Conservation (phyloP, 176 grass and related monocot genomes). For the Raddia guianensis region DNA sequence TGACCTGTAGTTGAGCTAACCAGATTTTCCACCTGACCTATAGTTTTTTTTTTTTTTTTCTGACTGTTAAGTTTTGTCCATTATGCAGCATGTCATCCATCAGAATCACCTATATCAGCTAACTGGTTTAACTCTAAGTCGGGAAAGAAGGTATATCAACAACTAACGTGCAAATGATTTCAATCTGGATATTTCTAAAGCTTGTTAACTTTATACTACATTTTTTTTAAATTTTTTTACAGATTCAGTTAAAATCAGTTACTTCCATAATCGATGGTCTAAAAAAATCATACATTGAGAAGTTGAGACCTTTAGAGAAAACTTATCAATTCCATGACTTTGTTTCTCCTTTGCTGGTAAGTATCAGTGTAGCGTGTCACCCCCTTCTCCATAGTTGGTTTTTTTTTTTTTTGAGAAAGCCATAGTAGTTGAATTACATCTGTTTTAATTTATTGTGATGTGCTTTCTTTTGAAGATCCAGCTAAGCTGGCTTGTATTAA, state of each 20-base stretch:
- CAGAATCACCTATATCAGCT: conserved; percentile 49
- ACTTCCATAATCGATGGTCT: conserved; percentile 91
- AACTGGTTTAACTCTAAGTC: conserved; percentile 88
- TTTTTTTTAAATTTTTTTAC: not conserved
- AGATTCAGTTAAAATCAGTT: conserved; percentile 85
- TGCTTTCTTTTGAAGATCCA: not conserved
- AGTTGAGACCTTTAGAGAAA: conserved; percentile 79
- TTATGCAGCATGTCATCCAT: conserved; percentile 45
- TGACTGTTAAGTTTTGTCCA: conserved; percentile 14
- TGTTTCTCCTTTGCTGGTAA: conserved; percentile 76
- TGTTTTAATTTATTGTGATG: not conserved
- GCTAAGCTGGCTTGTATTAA: too few species aligned
- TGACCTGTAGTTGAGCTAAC: not conserved
- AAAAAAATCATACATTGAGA: conserved; percentile 92
- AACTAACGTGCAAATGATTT: not conserved
- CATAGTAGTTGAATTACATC: not conserved
- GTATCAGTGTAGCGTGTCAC: not conserved
- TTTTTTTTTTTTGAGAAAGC: not conserved
- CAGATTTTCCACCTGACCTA: not conserved
- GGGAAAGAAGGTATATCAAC: conserved; percentile 63
- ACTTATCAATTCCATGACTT: conserved; percentile 81
- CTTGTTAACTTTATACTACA: not conserved
- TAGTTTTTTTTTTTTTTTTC: not conserved
- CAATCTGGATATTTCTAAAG: not conserved
- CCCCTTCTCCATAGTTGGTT: not conserved